Conservation (phyloP, 331 rosid species). For the Telfairia occidentalis region DNA sequence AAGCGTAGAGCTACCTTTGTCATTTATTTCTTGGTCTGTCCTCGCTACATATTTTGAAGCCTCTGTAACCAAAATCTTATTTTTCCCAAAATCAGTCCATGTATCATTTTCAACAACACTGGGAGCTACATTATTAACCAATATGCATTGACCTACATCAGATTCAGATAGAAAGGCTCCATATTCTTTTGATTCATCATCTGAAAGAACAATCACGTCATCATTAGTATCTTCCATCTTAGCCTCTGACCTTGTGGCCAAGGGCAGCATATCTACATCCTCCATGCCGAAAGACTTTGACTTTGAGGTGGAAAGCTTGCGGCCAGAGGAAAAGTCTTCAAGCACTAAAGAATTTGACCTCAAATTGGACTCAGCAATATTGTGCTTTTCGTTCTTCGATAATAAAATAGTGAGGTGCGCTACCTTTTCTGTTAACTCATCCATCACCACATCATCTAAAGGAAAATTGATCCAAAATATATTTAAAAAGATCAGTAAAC, state of each 20-base stretch:
- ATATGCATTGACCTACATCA: slow-evolving; percentile 18
- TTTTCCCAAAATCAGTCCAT: slow-evolving; percentile 22
- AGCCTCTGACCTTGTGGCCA: slow-evolving; percentile 22
- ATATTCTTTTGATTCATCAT: slow-evolving; percentile 54
- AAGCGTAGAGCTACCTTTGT: slow-evolving; percentile 18
- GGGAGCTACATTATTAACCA: slow-evolving; percentile 25
- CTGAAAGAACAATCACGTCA: slow-evolving; percentile 67
- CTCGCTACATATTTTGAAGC: slow-evolving; percentile 25
- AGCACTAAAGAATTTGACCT: slow-evolving; percentile 24
- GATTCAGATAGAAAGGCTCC: slow-evolving; percentile 27
- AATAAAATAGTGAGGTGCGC: slow-evolving; percentile 54
- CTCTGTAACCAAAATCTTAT: slow-evolving; percentile 24
- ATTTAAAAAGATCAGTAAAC: slow-evolving; percentile 13
- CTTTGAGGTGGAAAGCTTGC: slow-evolving; percentile 25
- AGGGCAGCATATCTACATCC: slow-evolving; percentile 25
- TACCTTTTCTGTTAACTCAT: slow-evolving; percentile 58
- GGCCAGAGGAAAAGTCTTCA: slow-evolving; percentile 26
- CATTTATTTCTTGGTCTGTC: slow-evolving; percentile 27
- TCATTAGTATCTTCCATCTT: slow-evolving; percentile 20
- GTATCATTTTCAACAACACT: slow-evolving; percentile 26
- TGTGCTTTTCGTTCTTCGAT: slow-evolving; percentile 37
- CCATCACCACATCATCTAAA: slow-evolving; percentile 47
- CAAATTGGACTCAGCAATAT: slow-evolving; percentile 24
- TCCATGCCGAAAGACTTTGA: slow-evolving; percentile 27
- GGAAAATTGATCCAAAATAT: slow-evolving; percentile 21